phyloP scores from a whole-genome alignment of 179 eudicot species.

The Drosera spatulata region DNA sequence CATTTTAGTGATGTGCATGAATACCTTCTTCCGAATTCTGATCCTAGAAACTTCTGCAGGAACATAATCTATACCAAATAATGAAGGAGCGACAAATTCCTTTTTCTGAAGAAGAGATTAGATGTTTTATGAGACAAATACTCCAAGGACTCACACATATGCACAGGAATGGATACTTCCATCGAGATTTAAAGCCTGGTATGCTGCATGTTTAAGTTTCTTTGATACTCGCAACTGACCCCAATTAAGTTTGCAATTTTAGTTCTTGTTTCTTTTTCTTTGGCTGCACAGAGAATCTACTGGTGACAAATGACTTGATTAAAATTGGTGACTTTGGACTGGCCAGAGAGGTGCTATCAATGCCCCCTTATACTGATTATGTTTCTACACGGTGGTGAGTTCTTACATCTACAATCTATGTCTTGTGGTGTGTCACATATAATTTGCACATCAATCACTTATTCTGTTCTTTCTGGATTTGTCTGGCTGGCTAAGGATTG shows the following conservation, averaged over 20 bases:
- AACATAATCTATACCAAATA: constrained; percentile 75
- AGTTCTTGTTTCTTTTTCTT: constrained; percentile 1
- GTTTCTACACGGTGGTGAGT: constrained; percentile 95
- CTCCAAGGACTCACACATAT: constrained; percentile 81
- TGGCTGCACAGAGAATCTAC: constrained; percentile 56
- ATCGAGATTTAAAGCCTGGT: constrained; percentile 97
- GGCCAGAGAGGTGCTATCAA: constrained; percentile 72
- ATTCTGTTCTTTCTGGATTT: too few relatives aligned
- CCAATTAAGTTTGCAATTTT: too few relatives aligned
- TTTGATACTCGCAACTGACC: too few relatives aligned
- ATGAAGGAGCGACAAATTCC: constrained; percentile 65
- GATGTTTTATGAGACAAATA: constrained; percentile 58
- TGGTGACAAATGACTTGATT: constrained; percentile 60
- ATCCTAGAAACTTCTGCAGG: constrained; percentile 25
- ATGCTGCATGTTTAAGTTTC: constrained; percentile 8
- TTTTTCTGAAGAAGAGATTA: constrained; percentile 76
- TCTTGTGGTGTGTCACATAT: too few relatives aligned
- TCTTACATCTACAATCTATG: background rate
- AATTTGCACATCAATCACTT: too few relatives aligned
- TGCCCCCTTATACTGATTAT: constrained; percentile 88
- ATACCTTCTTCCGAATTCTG: too few relatives aligned
- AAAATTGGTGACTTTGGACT: constrained; percentile 97
- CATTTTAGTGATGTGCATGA: too few relatives aligned
- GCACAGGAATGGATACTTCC: constrained; percentile 85
- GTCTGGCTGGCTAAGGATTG: too few relatives aligned